Percentiles rank a stretch among this genome's conserved stretches.
These are phyloP conservation scores for Neurospora sp. DNA, from an alignment of 495 filamentous ascomycete species.

Conservation along the genomic window DNA sequence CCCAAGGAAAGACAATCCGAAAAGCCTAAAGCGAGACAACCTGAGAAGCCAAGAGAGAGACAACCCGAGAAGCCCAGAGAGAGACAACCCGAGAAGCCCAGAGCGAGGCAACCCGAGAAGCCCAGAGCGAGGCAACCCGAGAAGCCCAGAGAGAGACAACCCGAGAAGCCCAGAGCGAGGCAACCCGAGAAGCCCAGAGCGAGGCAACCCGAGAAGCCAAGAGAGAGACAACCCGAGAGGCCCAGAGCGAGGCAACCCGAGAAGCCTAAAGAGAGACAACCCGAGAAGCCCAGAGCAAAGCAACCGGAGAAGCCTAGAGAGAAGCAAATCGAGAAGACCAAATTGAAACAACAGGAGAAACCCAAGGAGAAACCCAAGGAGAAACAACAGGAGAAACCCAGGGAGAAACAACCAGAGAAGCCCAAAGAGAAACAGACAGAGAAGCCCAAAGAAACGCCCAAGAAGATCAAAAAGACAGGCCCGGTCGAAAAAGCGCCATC, in stretches of 20 bases:
- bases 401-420: too few species aligned
- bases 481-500: neutral
- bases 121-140: neutral
- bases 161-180: neutral
- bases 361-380: too few species aligned
- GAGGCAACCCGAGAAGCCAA: too few species aligned
- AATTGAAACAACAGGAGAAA: neutral
- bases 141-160: neutral
- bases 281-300: neutral
- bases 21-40: neutral
- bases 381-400: too few species aligned
- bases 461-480: neutral
- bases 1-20: neutral
- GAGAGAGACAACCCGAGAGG: too few species aligned
- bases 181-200: too few species aligned
- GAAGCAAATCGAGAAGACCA: neutral
- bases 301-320: too few species aligned
- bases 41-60: neutral
- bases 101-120: neutral
- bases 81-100: neutral
- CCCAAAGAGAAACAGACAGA: too few species aligned
- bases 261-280: too few species aligned
- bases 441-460: neutral
- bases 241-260: too few species aligned
- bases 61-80: neutral